phyloP scores from a whole-genome alignment of 345 rosid species.

The Eucalyptus tenuipes region DNA sequence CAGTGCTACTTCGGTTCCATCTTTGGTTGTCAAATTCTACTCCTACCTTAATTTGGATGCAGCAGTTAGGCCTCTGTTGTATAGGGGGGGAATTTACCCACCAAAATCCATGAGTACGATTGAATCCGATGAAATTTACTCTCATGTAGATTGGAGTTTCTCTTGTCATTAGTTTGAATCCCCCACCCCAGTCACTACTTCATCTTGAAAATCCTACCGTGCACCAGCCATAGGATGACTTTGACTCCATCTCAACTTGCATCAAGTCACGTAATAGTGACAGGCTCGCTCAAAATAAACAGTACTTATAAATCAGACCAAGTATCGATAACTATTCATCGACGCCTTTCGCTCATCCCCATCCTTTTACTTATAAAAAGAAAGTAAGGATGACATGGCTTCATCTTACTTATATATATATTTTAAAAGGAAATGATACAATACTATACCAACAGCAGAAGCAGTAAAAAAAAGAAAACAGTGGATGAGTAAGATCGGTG shows the following conservation, averaged over 20 bases:
- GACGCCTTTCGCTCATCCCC: not conserved
- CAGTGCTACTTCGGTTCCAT: not conserved
- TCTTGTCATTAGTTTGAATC: not conserved
- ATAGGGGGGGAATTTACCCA: not conserved
- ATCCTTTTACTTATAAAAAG: not conserved
- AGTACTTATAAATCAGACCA: rapidly evolving
- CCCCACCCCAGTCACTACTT: not conserved
- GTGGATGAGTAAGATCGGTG: not conserved
- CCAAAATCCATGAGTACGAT: rapidly evolving
- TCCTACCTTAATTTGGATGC: not conserved
- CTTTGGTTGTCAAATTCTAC: not conserved
- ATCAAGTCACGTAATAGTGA: rapidly evolving
- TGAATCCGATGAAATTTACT: not conserved
- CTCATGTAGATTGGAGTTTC: not conserved
- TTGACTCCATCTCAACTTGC: not conserved
- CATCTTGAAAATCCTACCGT: rapidly evolving
- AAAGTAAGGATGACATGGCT: not conserved
- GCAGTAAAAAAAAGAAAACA: not conserved
- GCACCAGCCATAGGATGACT: not conserved
- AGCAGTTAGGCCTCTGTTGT: not conserved
- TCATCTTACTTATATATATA: not conserved
- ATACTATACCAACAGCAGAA: not conserved
- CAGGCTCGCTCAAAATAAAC: not conserved
- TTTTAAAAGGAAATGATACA: not conserved
- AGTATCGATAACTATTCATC: not conserved